phyloP scores from a whole-genome alignment of 257 asterid genomes.

The Cinchona pubescens region DNA sequence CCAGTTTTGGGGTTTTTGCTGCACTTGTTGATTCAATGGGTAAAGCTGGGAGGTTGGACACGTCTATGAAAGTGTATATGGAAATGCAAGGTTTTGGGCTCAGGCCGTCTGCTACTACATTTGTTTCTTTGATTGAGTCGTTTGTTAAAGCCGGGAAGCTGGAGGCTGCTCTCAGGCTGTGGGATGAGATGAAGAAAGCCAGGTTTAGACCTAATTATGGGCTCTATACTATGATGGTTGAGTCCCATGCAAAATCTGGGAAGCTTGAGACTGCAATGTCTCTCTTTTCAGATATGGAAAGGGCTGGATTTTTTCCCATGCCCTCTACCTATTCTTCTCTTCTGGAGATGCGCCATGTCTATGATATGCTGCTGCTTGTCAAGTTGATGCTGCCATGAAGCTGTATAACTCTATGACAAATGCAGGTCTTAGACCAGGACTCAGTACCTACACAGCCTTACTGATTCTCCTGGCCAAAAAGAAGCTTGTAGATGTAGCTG shows the following conservation, averaged over 20 bases:
- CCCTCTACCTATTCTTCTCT: slow-evolving; percentile 94
- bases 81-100: slow-evolving; percentile 87
- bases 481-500: slow-evolving; percentile 96
- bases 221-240: slow-evolving; percentile 80
- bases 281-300: slow-evolving; percentile 87
- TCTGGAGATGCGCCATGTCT: slow-evolving; percentile 97
- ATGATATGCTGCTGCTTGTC: slow-evolving; percentile 81
- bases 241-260: slow-evolving; percentile 94
- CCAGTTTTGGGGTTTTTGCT: slow-evolving; percentile 36
- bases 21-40: slow-evolving; percentile 55
- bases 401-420: slow-evolving; percentile 91
- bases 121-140: slow-evolving; percentile 78
- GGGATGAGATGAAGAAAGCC: slow-evolving; percentile 95
- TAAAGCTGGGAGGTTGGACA: slow-evolving; percentile 68
- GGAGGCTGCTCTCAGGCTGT: slow-evolving; percentile 67
- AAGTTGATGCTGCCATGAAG: slow-evolving; percentile 90
- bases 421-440: slow-evolving; percentile 84
- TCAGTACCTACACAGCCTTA: slow-evolving; percentile 75
- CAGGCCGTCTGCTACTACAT: slow-evolving; percentile 84
- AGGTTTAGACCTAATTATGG: slow-evolving; percentile 94
- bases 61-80: slow-evolving; percentile 78
- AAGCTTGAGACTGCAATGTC: slow-evolving; percentile 92
- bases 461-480: slow-evolving; percentile 76
- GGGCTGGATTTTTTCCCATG: slow-evolving; percentile 89
- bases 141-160: slow-evolving; percentile 89